A percentile compares a stretch with the other conserved stretches of the same genome.
Evolutionary conservation across 129 eudicot genomes (phyloP).

Genomic region (Dittrichia graveolens): DNA sequence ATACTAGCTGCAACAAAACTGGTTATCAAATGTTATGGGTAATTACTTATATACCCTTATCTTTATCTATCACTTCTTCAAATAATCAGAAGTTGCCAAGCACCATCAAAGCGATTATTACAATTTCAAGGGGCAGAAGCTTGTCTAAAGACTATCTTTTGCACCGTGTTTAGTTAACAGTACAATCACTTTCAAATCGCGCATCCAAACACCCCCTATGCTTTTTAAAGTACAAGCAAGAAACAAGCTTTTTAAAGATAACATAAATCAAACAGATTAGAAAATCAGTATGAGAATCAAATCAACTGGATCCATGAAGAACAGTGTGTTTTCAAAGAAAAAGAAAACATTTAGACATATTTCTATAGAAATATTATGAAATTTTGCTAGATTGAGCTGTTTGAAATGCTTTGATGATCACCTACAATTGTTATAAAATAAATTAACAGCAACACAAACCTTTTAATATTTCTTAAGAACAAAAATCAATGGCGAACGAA

Average conservation of each 20-base stretch:
- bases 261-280: too few relatives aligned
- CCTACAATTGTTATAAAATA: background rate
- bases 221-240: too few relatives aligned
- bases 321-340: background rate
- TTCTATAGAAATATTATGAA: too few relatives aligned
- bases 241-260: too few relatives aligned
- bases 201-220: background rate
- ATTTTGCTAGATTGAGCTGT: background rate
- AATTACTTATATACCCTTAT: background rate
- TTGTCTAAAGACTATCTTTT: too few relatives aligned
- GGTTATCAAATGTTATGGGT: background rate
- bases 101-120: background rate
- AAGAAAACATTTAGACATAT: background rate
- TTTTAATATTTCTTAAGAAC: background rate
- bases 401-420: background rate
- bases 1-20: background rate
- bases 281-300: background rate
- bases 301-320: background rate
- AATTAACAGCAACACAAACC: background rate
- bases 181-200: background rate
- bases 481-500: conserved; percentile 1
- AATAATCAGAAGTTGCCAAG: background rate
- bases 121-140: too few relatives aligned
- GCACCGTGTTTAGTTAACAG: too few relatives aligned
- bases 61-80: background rate